These are phyloP conservation scores for Styphnolobium japonicum DNA, from an alignment of 306 rosid genomes.

Conservation along the genomic window DNA sequence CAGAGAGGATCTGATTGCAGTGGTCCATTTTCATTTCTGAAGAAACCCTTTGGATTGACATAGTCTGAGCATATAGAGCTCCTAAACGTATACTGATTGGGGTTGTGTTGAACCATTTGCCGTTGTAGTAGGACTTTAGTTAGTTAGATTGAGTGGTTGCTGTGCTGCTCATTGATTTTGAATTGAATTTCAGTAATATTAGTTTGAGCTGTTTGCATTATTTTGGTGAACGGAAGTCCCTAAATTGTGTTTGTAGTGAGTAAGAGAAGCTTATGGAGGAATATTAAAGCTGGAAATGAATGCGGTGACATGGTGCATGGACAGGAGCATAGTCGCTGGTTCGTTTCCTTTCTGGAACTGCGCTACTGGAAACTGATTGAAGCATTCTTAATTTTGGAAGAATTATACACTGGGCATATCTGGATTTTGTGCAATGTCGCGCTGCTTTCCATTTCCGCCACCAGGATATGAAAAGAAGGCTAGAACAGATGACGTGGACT, in stretches of 20 bases:
- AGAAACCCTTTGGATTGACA: constrained; percentile 45
- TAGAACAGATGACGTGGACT: constrained; percentile 60
- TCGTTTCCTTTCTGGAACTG: constrained; percentile 68
- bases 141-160: constrained; percentile 32
- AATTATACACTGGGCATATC: constrained; percentile 37
- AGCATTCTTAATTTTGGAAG: constrained; percentile 48
- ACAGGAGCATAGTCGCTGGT: constrained; percentile 77
- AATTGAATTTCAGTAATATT: constrained; percentile 26
- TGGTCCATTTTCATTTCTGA: constrained; percentile 45
- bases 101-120: constrained; percentile 29
- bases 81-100: constrained; percentile 16
- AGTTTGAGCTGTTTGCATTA: constrained; percentile 28
- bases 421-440: constrained; percentile 91
- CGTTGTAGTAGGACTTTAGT: constrained; percentile 18
- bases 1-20: constrained; percentile 42
- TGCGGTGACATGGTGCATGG: constrained; percentile 97
- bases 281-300: constrained; percentile 75
- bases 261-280: constrained; percentile 54
- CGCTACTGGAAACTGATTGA: constrained; percentile 48
- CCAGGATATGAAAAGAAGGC: constrained; percentile 89
- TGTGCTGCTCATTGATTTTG: constrained; percentile 24
- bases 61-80: constrained; percentile 32
- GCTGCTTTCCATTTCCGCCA: constrained; percentile 97
- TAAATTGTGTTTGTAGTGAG: constrained; percentile 41
- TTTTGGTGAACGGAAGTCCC: constrained; percentile 31